Evolutionary conservation across 2,329 filamentous ascomycete species (phyloP), one percentile per base, ranked within the genome.

Genomic region (Aspergillus puulaauensis): DNA sequence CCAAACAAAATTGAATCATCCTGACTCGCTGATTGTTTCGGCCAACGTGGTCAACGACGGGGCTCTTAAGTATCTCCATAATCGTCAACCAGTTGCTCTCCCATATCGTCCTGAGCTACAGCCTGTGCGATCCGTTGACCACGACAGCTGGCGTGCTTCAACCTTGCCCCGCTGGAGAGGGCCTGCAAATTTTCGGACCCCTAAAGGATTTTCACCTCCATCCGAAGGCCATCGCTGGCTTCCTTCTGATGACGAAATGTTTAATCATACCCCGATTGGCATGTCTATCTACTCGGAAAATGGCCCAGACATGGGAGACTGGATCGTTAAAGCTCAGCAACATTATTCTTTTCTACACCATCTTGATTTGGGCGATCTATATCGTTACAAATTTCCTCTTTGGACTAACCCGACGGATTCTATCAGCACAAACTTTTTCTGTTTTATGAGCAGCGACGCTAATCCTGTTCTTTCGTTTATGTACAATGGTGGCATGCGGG

Each of bases 31-130:
- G 60, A 71, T 80, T 46, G 79, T 85, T 14, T 82, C 81, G 2
- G 82, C 82, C 50, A 85, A 86, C 60, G 75, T 86, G 21, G 73
- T 85, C 61, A 86, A 86, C 59, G 80, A 83, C 49, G 82, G 82
- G 14, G 75, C 82, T 11, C 78, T 84, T 33, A 77, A 78, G 49
- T 79, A 80, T 72, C 73, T 85, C 17, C 83, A 86, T 62, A 80
- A 78, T 64, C 82, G 83, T 56, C 73, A 81, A 8, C 81, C 80
- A 5, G 79, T 79, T 17, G 75, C 83, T 19, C 74, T 80, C 50
- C 79, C 83, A 3, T 85, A 84, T 66, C 75, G 83, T 19, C 82
- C 83, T 3, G 83, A 84, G 49, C 35, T 73, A 21, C 47, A 61
- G 23, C 57, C 59, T 6, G 52, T 56, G 43, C 56, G 61, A n/a